Evolutionary conservation across 495 filamentous ascomycete genomes (phyloP).

Genomic region (Penicillium mononematosum): DNA sequence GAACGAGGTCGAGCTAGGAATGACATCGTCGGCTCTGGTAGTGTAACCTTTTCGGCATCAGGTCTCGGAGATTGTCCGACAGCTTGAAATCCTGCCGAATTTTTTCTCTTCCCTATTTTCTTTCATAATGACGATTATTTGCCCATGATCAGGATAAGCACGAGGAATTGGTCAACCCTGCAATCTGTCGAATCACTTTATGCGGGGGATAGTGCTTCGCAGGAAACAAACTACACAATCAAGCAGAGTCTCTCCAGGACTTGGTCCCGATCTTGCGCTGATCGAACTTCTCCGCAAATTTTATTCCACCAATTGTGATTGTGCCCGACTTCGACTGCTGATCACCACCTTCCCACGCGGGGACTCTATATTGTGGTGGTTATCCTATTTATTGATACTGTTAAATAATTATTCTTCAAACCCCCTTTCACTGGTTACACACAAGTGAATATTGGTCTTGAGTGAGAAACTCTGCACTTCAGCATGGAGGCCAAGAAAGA

Average conservation of each 20-base stretch:
- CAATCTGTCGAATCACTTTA: not conserved
- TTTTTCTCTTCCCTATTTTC: not conserved
- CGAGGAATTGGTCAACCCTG: not conserved
- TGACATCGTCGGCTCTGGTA: not conserved
- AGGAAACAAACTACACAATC: not conserved
- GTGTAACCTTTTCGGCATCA: not conserved
- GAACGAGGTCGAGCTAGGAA: not conserved
- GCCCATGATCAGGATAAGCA: not conserved
- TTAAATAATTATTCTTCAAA: not conserved
- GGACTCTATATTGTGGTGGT: not conserved
- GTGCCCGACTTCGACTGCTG: not conserved
- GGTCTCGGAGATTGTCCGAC: not conserved
- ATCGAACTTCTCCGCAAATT: too few relatives aligned
- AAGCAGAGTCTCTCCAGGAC: not conserved
- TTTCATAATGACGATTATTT: not conserved
- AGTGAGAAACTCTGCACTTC: not conserved
- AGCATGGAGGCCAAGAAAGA: not conserved
- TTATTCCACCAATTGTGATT: not conserved
- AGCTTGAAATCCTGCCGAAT: not conserved
- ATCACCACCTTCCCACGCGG: not conserved
- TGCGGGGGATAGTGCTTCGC: not conserved
- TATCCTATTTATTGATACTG: not conserved
- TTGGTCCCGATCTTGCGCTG: too few relatives aligned
- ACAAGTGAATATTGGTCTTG: not conserved
- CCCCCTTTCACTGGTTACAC: not conserved